phyloP scores from a whole-genome alignment of 2,329 filamentous ascomycete species.

The Ophiostoma angusticollis region DNA sequence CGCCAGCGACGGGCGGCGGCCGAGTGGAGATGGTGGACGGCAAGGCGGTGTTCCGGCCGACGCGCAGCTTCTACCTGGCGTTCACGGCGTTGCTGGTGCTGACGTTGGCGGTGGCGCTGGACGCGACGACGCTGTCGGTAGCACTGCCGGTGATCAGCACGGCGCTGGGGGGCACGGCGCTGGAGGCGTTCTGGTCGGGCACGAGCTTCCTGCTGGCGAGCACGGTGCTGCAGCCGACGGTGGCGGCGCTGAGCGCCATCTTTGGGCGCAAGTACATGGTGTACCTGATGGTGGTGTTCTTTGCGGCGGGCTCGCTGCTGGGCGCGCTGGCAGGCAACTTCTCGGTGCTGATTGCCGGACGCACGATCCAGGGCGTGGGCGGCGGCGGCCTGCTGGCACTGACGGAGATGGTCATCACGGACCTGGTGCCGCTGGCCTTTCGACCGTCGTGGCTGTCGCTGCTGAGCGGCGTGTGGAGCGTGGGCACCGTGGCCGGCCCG shows the following conservation, averaged over 20 bases:
- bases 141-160: constrained; percentile 40
- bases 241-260: constrained; percentile 17
- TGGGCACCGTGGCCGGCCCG: constrained; percentile 16
- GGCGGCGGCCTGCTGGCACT: constrained; percentile 24
- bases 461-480: constrained; percentile 13
- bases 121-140: constrained; percentile 52
- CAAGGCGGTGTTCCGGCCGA: constrained; percentile 20
- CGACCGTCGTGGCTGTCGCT: constrained; percentile 16
- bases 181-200: constrained; percentile 58
- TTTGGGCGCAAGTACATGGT: constrained; percentile 16
- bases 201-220: constrained; percentile 57
- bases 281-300: constrained; percentile 10
- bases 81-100: constrained; percentile 40
- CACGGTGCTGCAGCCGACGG: constrained; percentile 42
- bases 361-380: constrained; percentile 25
- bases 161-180: constrained; percentile 37
- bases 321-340: constrained; percentile 20
- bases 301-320: constrained; percentile 19
- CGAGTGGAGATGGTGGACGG: constrained; percentile 12
- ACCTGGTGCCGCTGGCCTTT: constrained; percentile 18
- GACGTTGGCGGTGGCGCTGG: constrained; percentile 49
- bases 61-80: constrained; percentile 30
- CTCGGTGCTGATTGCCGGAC: constrained; percentile 21
- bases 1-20: constrained; percentile 6
- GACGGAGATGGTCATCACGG: constrained; percentile 23